phyloP scores from a whole-genome alignment of 352 stramenopile genomes.

The Phytophthora pisi region DNA sequence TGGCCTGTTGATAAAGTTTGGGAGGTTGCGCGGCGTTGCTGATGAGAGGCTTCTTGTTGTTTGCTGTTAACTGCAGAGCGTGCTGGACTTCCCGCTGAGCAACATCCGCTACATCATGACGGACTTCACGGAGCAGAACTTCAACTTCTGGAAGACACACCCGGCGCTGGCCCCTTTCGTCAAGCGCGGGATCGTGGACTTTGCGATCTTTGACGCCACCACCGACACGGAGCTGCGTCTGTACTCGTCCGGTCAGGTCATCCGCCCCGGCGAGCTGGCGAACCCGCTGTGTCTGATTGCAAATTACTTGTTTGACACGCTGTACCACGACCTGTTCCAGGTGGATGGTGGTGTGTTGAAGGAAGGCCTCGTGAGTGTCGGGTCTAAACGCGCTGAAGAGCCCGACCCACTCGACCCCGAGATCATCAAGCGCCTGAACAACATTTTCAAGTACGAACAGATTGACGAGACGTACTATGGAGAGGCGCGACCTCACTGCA shows the following conservation, averaged over 20 bases:
- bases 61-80: constrained; percentile 32
- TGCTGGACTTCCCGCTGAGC: constrained; percentile 87
- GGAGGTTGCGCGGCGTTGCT: too few species aligned
- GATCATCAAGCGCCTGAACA: constrained; percentile 93
- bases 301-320: constrained; percentile 96
- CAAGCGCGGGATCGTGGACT: constrained; percentile 87
- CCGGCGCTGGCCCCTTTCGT: constrained; percentile 87
- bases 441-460: constrained; percentile 87
- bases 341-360: constrained; percentile 87
- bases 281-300: constrained; percentile 93
- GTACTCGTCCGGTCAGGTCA: constrained; percentile 54
- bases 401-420: constrained; percentile 90
- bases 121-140: constrained; percentile 93
- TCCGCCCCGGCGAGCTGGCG: constrained; percentile 57
- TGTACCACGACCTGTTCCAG: constrained; percentile 92
- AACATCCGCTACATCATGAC: constrained; percentile 96
- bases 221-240: constrained; percentile 84
- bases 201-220: constrained; percentile 94
- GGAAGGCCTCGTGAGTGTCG: constrained; percentile 91
- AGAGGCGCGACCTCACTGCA: constrained; percentile 68
- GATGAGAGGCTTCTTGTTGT: too few species aligned
- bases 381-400: constrained; percentile 67
- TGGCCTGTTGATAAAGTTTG: neutral
- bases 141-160: constrained; percentile 94
- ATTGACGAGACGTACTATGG: constrained; percentile 89